phyloP scores from a whole-genome alignment of 73 alveolate genomes.

The Loxodes magnus region DNA sequence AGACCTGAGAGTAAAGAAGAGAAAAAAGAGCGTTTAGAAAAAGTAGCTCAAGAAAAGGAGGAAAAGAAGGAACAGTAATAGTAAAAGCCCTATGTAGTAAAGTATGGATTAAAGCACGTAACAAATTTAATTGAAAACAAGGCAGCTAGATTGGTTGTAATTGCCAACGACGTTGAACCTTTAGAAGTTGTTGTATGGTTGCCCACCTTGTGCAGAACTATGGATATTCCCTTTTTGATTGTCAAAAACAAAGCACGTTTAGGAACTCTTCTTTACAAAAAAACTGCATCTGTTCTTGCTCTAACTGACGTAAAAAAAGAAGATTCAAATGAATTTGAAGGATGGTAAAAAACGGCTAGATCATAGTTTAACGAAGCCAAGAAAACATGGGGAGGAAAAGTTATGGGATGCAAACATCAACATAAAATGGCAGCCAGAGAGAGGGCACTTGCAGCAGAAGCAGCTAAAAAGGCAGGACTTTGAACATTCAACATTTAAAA shows the following conservation, averaged over 20 bases:
- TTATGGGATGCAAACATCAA: constrained; percentile 33
- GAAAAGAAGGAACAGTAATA: constrained; percentile 57
- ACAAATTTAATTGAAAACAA: constrained; percentile 87
- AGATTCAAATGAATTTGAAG: constrained; percentile 66
- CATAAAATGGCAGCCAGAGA: constrained; percentile 28
- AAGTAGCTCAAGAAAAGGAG: constrained; percentile 73
- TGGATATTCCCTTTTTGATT: constrained; percentile 87
- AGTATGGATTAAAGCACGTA: constrained; percentile 93
- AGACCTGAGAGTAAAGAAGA: constrained; percentile 84
- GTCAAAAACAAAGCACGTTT: constrained; percentile 90
- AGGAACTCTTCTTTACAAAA: constrained; percentile 90
- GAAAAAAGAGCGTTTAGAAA: constrained; percentile 84
- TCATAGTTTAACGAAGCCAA: constrained; percentile 21
- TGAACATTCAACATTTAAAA: too few species aligned
- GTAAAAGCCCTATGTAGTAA: constrained; percentile 50
- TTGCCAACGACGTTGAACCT: constrained; percentile 97
- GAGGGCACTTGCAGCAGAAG: constrained; percentile 29
- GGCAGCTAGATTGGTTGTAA: constrained; percentile 90
- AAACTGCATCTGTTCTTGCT: constrained; percentile 94
- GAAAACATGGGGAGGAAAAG: constrained; percentile 47
- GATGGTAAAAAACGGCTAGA: constrained; percentile 10
- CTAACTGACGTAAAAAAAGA: constrained; percentile 91
- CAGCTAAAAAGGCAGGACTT: constrained; percentile 53
- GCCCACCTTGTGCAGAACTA: constrained; percentile 94
- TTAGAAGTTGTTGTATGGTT: constrained; percentile 88